Percentiles rank a stretch among this genome's conserved stretches.
Evolutionary conservation across 495 filamentous ascomycete species (phyloP).

Genomic region (Thermothielavioides terrestris): DNA sequence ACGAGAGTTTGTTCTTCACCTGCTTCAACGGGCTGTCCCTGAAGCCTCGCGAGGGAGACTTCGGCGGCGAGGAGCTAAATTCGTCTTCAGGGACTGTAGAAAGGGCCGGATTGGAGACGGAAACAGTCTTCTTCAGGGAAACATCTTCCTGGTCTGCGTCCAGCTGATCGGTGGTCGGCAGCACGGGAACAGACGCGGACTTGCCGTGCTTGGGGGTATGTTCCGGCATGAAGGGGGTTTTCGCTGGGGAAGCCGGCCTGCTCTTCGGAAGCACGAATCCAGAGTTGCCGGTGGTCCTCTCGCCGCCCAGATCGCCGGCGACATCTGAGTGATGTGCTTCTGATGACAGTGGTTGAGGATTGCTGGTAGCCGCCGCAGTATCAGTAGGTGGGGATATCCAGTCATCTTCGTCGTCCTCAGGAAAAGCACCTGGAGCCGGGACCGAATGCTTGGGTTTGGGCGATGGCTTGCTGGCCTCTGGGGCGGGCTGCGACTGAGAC

Average conservation of each 20-base stretch:
- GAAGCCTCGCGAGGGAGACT: slow-evolving; percentile 59
- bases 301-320: slow-evolving; percentile 47
- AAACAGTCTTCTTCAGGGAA: slow-evolving; percentile 52
- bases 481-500: slow-evolving; percentile 45
- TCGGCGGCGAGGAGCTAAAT: slow-evolving; percentile 55
- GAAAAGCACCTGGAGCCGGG: slow-evolving; percentile 44
- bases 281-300: slow-evolving; percentile 30
- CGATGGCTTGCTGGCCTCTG: slow-evolving; percentile 27
- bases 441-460: slow-evolving; percentile 25
- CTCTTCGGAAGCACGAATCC: slow-evolving; percentile 37
- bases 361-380: slow-evolving; percentile 20
- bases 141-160: slow-evolving; percentile 26
- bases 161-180: slow-evolving; percentile 40
- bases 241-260: slow-evolving; percentile 32
- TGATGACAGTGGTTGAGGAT: slow-evolving; percentile 39
- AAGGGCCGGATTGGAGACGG: slow-evolving; percentile 52
- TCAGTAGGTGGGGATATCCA: slow-evolving; percentile 64
- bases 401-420: slow-evolving; percentile 64
- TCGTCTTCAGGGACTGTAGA: slow-evolving; percentile 33
- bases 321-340: slow-evolving; percentile 53
- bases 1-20: slow-evolving; percentile 79
- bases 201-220: slow-evolving; percentile 39
- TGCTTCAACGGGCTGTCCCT: slow-evolving; percentile 74
- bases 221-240: slow-evolving; percentile 25
- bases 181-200: slow-evolving; percentile 47